These are phyloP conservation scores for Haplographium delicatum DNA, from an alignment of 495 filamentous ascomycete genomes.

Conservation along the genomic window DNA sequence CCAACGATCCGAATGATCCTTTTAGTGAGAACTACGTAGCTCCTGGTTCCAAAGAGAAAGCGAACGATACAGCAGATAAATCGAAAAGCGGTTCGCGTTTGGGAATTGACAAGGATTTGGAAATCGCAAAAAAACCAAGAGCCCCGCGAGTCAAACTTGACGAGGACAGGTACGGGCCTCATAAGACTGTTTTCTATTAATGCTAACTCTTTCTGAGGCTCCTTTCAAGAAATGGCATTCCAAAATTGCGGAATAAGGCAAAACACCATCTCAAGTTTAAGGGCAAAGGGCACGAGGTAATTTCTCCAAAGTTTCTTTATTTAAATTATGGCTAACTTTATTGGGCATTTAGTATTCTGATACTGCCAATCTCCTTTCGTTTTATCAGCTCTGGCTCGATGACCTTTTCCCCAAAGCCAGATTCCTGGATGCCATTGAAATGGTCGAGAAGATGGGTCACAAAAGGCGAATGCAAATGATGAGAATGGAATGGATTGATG, in stretches of 20 bases:
- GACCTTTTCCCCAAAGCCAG: conserved; percentile 92
- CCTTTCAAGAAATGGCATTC: conserved; percentile 74
- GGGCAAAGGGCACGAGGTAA: conserved; percentile 90
- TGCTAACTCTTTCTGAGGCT: too few relatives aligned
- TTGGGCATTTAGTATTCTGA: conserved; percentile 96
- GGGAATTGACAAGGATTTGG: conserved; percentile 84
- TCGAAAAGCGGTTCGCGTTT: conserved; percentile 33
- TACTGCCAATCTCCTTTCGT: conserved; percentile 70
- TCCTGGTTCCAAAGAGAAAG: conserved; percentile 22
- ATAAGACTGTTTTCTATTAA: too few relatives aligned
- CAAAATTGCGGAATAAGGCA: conserved; percentile 67
- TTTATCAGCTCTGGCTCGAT: conserved; percentile 97
- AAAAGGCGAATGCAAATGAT: conserved; percentile 71
- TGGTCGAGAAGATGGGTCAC: conserved; percentile 93
- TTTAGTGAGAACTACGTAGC: conserved; percentile 27
- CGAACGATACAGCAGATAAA: conserved; percentile 8
- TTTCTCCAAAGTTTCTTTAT: neutral
- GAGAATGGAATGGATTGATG: conserved; percentile 82
- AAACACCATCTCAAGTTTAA: conserved; percentile 72
- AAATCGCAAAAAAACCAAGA: conserved; percentile 64
- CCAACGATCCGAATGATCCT: conserved; percentile 43
- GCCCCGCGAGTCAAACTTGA: conserved; percentile 80
- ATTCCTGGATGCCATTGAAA: conserved; percentile 82
- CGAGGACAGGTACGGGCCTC: conserved; percentile 66
- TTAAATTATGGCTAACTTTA: conserved; percentile 9